Evolutionary conservation across 2,329 filamentous ascomycete genomes (phyloP).

Genomic region (Coniella vitis): DNA sequence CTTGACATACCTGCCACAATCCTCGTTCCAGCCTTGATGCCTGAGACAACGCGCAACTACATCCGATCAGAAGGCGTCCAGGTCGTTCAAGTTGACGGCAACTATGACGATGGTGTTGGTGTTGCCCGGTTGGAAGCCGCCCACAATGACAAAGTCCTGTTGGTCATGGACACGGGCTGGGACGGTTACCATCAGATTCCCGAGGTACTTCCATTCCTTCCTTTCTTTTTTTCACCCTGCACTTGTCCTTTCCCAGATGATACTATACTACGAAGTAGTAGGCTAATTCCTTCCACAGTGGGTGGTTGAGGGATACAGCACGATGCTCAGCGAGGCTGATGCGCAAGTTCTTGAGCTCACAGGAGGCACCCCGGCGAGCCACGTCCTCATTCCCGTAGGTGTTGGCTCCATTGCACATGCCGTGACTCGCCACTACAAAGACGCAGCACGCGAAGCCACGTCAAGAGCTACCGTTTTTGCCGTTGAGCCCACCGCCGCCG

Average conservation of each 20-base stretch:
- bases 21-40: constrained; percentile 56
- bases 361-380: constrained; percentile 31
- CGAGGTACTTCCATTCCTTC: constrained; percentile 27
- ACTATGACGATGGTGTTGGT: constrained; percentile 58
- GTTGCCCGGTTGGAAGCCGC: constrained; percentile 39
- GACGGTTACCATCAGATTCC: constrained; percentile 61
- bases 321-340: constrained; percentile 64
- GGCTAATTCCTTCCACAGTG: constrained; percentile 35
- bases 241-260: neutral
- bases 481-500: constrained; percentile 63
- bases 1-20: constrained; percentile 50
- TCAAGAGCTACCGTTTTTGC: constrained; percentile 43
- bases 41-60: constrained; percentile 40
- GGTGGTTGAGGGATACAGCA: constrained; percentile 73
- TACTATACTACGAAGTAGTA: too few relatives aligned
- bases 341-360: constrained; percentile 43
- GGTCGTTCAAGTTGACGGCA: constrained; percentile 47
- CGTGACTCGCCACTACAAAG: constrained; percentile 58
- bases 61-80: constrained; percentile 58
- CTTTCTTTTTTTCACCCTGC: neutral
- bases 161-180: constrained; percentile 65
- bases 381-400: constrained; percentile 60
- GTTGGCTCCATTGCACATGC: constrained; percentile 69
- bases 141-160: constrained; percentile 33
- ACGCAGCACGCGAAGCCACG: neutral